Conservation (phyloP, 2,329 filamentous ascomycete genomes). For the Pyricularia pennisetigena region DNA sequence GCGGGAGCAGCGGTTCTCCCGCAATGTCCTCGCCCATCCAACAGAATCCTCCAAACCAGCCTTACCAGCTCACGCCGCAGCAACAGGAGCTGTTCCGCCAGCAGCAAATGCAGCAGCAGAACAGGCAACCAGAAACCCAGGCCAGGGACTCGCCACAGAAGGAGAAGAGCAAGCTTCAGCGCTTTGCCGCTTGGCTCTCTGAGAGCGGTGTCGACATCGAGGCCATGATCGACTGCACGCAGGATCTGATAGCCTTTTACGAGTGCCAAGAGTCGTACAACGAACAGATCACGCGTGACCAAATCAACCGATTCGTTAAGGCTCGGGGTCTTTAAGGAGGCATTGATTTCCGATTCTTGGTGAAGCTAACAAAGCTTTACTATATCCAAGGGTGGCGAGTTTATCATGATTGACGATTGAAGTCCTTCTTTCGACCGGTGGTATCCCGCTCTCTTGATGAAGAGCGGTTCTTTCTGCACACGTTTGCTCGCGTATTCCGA, state of each 20-base stretch:
- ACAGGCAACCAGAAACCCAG: slow-evolving; percentile 6
- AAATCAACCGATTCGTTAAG: slow-evolving; percentile 50
- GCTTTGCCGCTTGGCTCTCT: slow-evolving; percentile 67
- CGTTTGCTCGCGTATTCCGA: background rate
- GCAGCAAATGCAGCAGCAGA: slow-evolving; percentile 12
- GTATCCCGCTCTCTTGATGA: background rate
- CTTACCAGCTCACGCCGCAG: background rate
- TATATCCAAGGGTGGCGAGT: background rate
- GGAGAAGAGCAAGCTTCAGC: slow-evolving; percentile 46
- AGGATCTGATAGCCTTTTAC: slow-evolving; percentile 86
- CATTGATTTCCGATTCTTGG: background rate
- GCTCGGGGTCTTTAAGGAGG: slow-evolving; percentile 38
- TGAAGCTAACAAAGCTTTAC: no score
- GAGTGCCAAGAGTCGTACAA: slow-evolving; percentile 56
- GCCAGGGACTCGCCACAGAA: slow-evolving; percentile 11
- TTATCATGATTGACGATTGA: background rate
- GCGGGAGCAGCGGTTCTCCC: slow-evolving; percentile 12
- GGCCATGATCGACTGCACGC: slow-evolving; percentile 77
- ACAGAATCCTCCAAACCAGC: background rate
- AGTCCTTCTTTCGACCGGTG: background rate
- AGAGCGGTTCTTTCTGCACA: background rate
- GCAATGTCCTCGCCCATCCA: slow-evolving; percentile 11
- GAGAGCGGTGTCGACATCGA: slow-evolving; percentile 80
- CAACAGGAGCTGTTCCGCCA: slow-evolving; percentile 13
- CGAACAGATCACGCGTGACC: slow-evolving; percentile 47